phyloP scores from a whole-genome alignment of 2,329 filamentous ascomycete genomes.

The Endothia cerciana region DNA sequence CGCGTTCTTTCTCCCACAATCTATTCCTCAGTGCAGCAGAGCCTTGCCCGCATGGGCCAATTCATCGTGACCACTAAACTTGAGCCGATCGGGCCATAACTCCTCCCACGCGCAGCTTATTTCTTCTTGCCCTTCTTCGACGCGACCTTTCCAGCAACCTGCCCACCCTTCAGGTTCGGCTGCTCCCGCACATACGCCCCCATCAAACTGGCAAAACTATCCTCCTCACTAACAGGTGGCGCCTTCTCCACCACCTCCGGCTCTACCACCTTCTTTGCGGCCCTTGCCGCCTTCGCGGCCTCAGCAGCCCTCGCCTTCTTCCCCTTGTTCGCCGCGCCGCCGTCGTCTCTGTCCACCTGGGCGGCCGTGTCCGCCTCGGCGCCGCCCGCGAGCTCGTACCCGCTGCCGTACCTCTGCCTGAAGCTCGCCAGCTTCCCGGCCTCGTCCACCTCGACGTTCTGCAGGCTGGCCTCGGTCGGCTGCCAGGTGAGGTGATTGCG shows the following conservation, averaged over 20 bases:
- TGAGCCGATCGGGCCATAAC: not conserved
- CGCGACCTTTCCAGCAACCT: constrained; percentile 29
- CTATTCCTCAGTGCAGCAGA: constrained; percentile 14
- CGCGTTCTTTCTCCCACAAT: constrained; percentile 54
- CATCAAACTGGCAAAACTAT: constrained; percentile 55
- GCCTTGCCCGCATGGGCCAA: constrained; percentile 33
- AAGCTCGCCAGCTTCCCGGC: constrained; percentile 88
- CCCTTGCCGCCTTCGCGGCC: constrained; percentile 7
- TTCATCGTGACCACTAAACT: not conserved
- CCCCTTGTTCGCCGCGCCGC: constrained; percentile 32
- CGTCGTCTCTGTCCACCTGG: constrained; percentile 28
- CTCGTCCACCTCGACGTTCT: constrained; percentile 93
- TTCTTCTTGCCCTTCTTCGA: constrained; percentile 28
- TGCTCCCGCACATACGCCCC: constrained; percentile 50
- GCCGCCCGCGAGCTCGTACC: constrained; percentile 68
- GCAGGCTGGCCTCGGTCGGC: constrained; percentile 76
- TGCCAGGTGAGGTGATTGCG: constrained; percentile 93
- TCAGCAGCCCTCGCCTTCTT: constrained; percentile 34
- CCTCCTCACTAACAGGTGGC: constrained; percentile 33
- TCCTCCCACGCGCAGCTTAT: constrained; percentile 13
- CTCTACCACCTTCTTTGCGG: constrained; percentile 32
- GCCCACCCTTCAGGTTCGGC: constrained; percentile 42
- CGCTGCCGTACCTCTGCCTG: constrained; percentile 78
- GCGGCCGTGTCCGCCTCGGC: constrained; percentile 38
- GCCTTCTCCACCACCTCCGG: constrained; percentile 33